These are phyloP conservation scores for Colletotrichum tofieldiae DNA, from an alignment of 2,329 filamentous ascomycete genomes.

Conservation along the genomic window DNA sequence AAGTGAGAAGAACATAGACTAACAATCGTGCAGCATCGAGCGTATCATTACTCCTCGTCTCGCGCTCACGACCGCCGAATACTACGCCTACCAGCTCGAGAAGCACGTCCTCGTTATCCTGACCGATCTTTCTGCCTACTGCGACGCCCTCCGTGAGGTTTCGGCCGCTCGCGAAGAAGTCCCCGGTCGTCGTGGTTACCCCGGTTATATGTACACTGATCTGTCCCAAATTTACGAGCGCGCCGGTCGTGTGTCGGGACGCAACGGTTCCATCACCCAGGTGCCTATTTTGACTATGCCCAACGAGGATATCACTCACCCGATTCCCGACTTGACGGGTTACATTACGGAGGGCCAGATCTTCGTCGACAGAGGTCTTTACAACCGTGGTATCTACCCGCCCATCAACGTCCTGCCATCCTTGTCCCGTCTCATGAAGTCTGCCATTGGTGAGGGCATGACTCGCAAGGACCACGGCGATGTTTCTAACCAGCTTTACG, in stretches of 20 bases:
- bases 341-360: conserved; percentile 99
- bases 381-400: conserved; percentile 98
- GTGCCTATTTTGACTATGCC: conserved; percentile 99
- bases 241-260: conserved; percentile 95
- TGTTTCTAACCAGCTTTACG: conserved; percentile 99
- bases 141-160: conserved; percentile 98
- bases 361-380: conserved; percentile 91
- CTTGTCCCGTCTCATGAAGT: conserved; percentile 99
- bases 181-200: conserved; percentile 98
- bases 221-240: conserved; percentile 99
- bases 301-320: conserved; percentile 99
- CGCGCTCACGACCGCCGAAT: conserved; percentile 97
- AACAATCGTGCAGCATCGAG: conserved; percentile 79
- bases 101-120: conserved; percentile 99
- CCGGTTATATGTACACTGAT: conserved; percentile 99
- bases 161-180: conserved; percentile 99
- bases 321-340: conserved; percentile 97
- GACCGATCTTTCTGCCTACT: conserved; percentile 98
- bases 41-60: conserved; percentile 99
- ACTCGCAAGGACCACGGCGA: conserved; percentile 98
- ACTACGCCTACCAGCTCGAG: conserved; percentile 99
- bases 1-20: background rate
- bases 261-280: conserved; percentile 98
- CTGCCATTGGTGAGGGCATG: conserved; percentile 97
- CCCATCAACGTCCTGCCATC: conserved; percentile 99